Conservation (phyloP, 2,329 filamentous ascomycete genomes). For the Sphaceloma murrayae region DNA sequence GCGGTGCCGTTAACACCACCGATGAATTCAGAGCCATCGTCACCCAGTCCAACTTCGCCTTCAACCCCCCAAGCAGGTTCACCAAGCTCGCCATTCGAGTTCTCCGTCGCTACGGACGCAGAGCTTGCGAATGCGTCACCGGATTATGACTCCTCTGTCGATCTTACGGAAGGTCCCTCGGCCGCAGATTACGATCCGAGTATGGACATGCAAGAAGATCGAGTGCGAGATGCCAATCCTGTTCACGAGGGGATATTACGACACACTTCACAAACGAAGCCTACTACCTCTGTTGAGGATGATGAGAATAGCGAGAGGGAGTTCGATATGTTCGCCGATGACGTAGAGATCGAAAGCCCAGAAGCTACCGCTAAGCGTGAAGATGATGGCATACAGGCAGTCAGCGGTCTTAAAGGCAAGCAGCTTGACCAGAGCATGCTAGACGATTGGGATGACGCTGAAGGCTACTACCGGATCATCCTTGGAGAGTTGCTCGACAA, state of each 20-base stretch:
- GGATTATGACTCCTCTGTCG: too few relatives aligned
- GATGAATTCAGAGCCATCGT: not conserved
- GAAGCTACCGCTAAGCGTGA: constrained; percentile 32
- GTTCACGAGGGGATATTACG: too few relatives aligned
- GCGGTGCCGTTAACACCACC: too few relatives aligned
- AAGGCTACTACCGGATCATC: constrained; percentile 94
- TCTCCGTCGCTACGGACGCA: constrained; percentile 34
- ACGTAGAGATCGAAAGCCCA: constrained; percentile 67
- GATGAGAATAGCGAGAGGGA: constrained; percentile 28
- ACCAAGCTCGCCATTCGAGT: constrained; percentile 33
- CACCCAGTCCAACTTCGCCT: constrained; percentile 14
- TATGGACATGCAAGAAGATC: constrained; percentile 78
- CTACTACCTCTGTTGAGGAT: too few relatives aligned
- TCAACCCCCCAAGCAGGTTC: constrained; percentile 44
- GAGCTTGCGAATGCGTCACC: constrained; percentile 33
- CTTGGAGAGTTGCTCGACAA: constrained; percentile 82
- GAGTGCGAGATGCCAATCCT: too few relatives aligned
- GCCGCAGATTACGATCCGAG: constrained; percentile 89
- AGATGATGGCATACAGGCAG: constrained; percentile 34
- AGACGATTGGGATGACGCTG: constrained; percentile 86
- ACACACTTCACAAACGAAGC: too few relatives aligned
- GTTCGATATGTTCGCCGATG: constrained; percentile 55
- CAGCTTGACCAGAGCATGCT: constrained; percentile 64
- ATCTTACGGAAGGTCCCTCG: constrained; percentile 76
- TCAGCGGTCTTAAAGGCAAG: constrained; percentile 43